phyloP scores from a whole-genome alignment of 2,329 filamentous ascomycete genomes.

The Stromatinia cepivora region DNA sequence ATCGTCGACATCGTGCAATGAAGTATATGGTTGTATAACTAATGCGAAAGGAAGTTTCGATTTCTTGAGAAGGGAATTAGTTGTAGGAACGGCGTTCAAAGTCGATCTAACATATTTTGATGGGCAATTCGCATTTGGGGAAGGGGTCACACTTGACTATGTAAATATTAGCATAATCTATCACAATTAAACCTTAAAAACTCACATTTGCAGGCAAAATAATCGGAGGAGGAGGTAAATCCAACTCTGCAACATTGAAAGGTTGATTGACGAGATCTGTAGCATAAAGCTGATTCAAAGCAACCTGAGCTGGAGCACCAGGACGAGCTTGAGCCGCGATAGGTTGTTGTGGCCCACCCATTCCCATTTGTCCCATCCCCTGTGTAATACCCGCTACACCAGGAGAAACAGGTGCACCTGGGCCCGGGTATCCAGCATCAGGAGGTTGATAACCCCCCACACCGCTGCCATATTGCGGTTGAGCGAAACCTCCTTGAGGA shows the following conservation, averaged over 20 bases:
- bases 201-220: conserved; percentile 88
- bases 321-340: conserved; percentile 48
- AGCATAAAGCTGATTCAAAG: conserved; percentile 85
- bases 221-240: conserved; percentile 87
- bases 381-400: conserved; percentile 73
- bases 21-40: conserved; percentile 91
- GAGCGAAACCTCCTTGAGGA: conserved; percentile 40
- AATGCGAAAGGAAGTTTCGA: conserved; percentile 93
- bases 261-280: conserved; percentile 90
- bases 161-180: conserved; percentile 44
- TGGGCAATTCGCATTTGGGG: conserved; percentile 85
- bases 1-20: conserved; percentile 91
- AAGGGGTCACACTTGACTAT: conserved; percentile 86
- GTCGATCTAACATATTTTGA: conserved; percentile 95
- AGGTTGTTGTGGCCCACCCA: conserved; percentile 48
- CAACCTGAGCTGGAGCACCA: conserved; percentile 52
- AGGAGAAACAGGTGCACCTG: conserved; percentile 43
- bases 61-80: conserved; percentile 91
- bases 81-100: conserved; percentile 89
- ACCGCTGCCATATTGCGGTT: conserved; percentile 44
- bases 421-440: conserved; percentile 63
- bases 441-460: conserved; percentile 60
- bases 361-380: conserved; percentile 77
- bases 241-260: conserved; percentile 90
- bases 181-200: conserved; percentile 33